Conservation (phyloP, 129 eudicot genomes). For the Saposhnikovia divaricata region DNA sequence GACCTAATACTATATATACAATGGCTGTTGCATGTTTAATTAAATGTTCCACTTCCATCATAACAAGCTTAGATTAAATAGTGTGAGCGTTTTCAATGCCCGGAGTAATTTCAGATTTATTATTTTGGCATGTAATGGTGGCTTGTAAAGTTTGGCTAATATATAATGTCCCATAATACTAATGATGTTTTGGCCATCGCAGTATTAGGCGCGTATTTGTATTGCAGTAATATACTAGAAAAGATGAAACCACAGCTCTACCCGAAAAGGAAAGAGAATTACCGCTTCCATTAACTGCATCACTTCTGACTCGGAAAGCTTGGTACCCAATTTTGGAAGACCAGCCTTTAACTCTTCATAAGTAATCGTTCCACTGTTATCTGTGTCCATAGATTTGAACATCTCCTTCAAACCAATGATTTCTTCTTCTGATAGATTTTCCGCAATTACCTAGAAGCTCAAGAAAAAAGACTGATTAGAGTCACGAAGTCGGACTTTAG, state of each 20-base stretch:
- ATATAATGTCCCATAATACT: background rate
- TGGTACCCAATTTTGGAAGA: constrained; percentile 86
- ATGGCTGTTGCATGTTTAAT: background rate
- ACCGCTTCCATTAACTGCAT: constrained; percentile 97
- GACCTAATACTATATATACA: background rate
- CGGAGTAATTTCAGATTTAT: background rate
- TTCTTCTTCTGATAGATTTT: constrained; percentile 93
- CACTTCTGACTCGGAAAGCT: constrained; percentile 87
- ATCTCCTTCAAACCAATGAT: constrained; percentile 90
- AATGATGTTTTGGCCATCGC: background rate
- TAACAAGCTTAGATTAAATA: background rate
- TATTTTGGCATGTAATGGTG: background rate
- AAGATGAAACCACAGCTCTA: background rate
- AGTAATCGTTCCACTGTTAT: constrained; percentile 88
- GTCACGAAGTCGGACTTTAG: no score
- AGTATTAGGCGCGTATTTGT: background rate
- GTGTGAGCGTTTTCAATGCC: background rate
- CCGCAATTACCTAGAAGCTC: constrained; percentile 71
- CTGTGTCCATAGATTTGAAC: constrained; percentile 93
- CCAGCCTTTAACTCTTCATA: constrained; percentile 92
- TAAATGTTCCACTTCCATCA: background rate
- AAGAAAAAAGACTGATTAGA: constrained; percentile 18
- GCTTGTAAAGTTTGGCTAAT: background rate
- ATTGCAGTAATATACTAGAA: background rate
- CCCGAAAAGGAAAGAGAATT: background rate